Conservation (phyloP, 2,329 filamentous ascomycete genomes). For the Fusarium vanettenii region DNA sequence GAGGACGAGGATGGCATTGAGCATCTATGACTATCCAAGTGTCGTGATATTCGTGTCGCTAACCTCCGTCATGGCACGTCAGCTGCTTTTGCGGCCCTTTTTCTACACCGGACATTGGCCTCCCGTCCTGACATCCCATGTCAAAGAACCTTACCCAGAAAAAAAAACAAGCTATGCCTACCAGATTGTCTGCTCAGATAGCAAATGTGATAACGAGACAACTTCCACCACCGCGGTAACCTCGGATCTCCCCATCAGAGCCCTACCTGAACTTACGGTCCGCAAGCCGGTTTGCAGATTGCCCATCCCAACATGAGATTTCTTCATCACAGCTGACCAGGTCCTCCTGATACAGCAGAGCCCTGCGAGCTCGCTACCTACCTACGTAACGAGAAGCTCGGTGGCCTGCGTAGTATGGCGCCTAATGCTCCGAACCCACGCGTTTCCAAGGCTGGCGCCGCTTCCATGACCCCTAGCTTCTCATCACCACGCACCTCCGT, state of each 20-base stretch:
- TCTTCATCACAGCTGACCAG: slow-evolving; percentile 2
- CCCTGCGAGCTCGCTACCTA: slow-evolving; percentile 5
- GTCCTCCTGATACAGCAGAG: slow-evolving; percentile 4
- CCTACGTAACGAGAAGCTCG: slow-evolving; percentile 1
- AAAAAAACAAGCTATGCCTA: slow-evolving; percentile 13
- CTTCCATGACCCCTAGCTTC: slow-evolving; percentile 24
- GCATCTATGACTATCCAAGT: neutral
- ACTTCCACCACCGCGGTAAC: slow-evolving; percentile 25
- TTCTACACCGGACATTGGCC: slow-evolving; percentile 28
- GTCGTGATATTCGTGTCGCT: slow-evolving; percentile 21
- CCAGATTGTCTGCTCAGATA: neutral
- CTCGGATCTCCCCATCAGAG: slow-evolving; percentile 23
- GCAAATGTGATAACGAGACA: slow-evolving; percentile 12
- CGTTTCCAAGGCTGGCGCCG: slow-evolving; percentile 9
- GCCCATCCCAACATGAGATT: slow-evolving; percentile 19
- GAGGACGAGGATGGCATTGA: slow-evolving; percentile 10
- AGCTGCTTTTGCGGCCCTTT: slow-evolving; percentile 40
- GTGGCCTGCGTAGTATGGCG: slow-evolving; percentile 2
- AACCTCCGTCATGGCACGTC: slow-evolving; percentile 17
- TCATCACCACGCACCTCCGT: slow-evolving; percentile 23
- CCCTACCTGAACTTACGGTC: slow-evolving; percentile 8
- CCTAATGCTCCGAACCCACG: slow-evolving; percentile 25
- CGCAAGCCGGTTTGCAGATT: slow-evolving; percentile 21
- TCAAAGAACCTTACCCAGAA: slow-evolving; percentile 25
- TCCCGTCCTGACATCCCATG: slow-evolving; percentile 21